These are phyloP conservation scores for Protomyces pachydermus DNA, from an alignment of 1,139 yeast species.

Conservation along the genomic window DNA sequence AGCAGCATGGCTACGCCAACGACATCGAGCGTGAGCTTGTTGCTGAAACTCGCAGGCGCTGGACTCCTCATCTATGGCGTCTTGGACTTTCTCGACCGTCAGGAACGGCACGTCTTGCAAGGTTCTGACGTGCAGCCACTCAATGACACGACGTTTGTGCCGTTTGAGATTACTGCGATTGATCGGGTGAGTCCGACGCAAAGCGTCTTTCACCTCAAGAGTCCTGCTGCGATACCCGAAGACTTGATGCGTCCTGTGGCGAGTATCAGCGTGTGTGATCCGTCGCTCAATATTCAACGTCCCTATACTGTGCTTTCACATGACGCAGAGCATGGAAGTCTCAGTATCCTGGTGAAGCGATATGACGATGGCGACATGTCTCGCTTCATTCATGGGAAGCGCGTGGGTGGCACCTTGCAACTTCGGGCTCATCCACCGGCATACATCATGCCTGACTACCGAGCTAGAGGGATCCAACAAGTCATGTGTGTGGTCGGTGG, in stretches of 20 bases:
- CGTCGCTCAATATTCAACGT: constrained; percentile 26
- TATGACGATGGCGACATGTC: constrained; percentile 26
- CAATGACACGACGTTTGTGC: background rate
- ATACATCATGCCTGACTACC: constrained; percentile 1
- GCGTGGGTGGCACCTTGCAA: constrained; percentile 4
- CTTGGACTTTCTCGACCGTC: background rate
- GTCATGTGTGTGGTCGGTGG: constrained; percentile 23
- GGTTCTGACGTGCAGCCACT: background rate
- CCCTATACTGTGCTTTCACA: constrained; percentile 17
- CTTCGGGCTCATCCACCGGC: constrained; percentile 6
- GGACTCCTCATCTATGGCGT: background rate
- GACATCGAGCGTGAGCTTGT: background rate
- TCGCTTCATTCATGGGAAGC: constrained; percentile 27
- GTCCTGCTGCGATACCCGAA: background rate
- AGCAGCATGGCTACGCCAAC: background rate
- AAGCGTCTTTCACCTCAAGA: constrained; percentile 2
- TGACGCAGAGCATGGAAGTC: background rate
- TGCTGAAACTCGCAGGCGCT: background rate
- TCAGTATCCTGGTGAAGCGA: constrained; percentile 19
- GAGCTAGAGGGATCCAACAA: background rate
- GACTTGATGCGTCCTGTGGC: background rate
- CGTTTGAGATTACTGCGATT: background rate
- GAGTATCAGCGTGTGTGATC: constrained; percentile 19
- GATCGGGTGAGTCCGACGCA: background rate
- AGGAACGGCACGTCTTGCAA: background rate